Percentiles rank a stretch among this genome's conserved stretches.
phyloP scores from a whole-genome alignment of 345 rosid species.

The Dimocarpus longan region DNA sequence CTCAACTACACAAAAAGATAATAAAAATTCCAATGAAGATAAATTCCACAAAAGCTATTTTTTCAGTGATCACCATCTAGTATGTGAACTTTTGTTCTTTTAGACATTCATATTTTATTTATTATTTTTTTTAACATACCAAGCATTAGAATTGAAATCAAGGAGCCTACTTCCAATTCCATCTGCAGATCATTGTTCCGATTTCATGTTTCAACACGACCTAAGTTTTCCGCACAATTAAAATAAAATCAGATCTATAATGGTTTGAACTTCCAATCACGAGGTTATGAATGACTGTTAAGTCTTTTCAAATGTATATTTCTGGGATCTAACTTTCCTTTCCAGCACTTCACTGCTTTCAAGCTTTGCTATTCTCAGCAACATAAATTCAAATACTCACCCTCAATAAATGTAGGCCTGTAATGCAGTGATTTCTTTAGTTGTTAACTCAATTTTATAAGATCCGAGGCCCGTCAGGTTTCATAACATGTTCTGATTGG shows the following conservation, averaged over 20 bases:
- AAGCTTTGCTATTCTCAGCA: neutral
- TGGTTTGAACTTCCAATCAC: neutral
- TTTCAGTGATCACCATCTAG: neutral
- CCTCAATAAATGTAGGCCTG: neutral
- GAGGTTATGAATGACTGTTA: neutral
- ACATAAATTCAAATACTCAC: neutral
- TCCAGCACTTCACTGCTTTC: neutral
- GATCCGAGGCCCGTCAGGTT: neutral
- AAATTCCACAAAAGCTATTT: neutral
- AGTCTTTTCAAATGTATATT: too few species aligned
- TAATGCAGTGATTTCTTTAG: neutral
- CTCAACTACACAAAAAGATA: too few species aligned
- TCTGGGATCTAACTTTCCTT: too few species aligned
- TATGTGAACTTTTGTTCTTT: neutral
- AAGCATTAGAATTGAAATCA: neutral
- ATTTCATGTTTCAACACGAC: neutral
- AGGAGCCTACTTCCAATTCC: neutral
- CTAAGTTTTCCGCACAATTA: neutral
- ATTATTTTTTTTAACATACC: neutral
- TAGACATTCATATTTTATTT: neutral
- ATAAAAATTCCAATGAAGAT: neutral
- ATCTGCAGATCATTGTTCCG: neutral
- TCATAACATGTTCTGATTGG: neutral
- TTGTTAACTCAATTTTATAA: neutral
- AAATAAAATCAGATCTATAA: neutral